Evolutionary conservation across 1,284 basidiomycete species (phyloP).

Genomic region (Trametes versicolor): DNA sequence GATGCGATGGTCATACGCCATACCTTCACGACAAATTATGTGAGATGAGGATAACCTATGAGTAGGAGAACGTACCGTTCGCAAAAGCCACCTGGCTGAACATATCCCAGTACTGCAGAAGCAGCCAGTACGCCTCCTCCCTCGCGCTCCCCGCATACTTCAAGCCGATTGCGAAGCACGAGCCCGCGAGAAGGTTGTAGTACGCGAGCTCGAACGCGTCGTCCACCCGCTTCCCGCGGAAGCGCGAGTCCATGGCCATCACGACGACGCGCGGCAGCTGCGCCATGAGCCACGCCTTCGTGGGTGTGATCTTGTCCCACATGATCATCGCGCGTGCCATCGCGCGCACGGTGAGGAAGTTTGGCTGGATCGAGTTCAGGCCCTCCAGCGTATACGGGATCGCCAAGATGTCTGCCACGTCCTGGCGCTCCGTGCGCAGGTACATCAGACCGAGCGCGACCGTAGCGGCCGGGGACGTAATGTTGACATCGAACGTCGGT

Average conservation of each 20-base stretch:
- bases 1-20: slow-evolving; percentile 86
- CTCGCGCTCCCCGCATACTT: slow-evolving; percentile 95
- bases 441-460: slow-evolving; percentile 95
- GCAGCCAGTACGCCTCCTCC: slow-evolving; percentile 84
- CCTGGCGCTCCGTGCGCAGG: slow-evolving; percentile 83
- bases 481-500: slow-evolving; percentile 79
- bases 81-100: slow-evolving; percentile 76
- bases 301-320: slow-evolving; percentile 85
- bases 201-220: slow-evolving; percentile 88
- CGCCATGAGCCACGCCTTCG: slow-evolving; percentile 79
- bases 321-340: slow-evolving; percentile 86
- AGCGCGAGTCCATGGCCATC: slow-evolving; percentile 62
- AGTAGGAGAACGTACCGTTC: slow-evolving; percentile 56
- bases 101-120: slow-evolving; percentile 85
- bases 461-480: slow-evolving; percentile 91
- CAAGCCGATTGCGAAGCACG: slow-evolving; percentile 91
- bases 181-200: slow-evolving; percentile 89
- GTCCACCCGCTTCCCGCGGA: slow-evolving; percentile 65
- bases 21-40: slow-evolving; percentile 52
- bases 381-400: slow-evolving; percentile 85
- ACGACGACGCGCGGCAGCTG: slow-evolving; percentile 81
- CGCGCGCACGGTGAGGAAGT: slow-evolving; percentile 85
- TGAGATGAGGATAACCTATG: slow-evolving; percentile 1
- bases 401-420: slow-evolving; percentile 86
- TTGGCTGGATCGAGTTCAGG: slow-evolving; percentile 89